Conservation (phyloP, 2,329 filamentous ascomycete genomes). For the Phialemonium atrogriseum region DNA sequence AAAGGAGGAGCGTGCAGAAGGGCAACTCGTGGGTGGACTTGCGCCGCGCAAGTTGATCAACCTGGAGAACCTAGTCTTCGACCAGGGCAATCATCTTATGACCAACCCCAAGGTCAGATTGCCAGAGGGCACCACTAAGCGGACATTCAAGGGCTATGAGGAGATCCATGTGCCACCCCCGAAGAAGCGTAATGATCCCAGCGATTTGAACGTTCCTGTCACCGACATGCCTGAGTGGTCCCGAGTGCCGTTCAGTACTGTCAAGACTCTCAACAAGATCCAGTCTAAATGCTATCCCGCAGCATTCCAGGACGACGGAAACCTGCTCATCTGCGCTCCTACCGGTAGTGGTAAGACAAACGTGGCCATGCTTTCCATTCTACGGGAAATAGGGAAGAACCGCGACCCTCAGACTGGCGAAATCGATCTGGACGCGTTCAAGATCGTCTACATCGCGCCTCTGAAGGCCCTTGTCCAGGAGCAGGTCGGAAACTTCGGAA, state of each 20-base stretch:
- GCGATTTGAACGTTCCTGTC: constrained; percentile 74
- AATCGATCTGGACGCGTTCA: constrained; percentile 92
- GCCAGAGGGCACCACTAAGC: constrained; percentile 89
- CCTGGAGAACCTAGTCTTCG: constrained; percentile 90
- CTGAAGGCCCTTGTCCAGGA: constrained; percentile 94
- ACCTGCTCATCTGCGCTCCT: constrained; percentile 95
- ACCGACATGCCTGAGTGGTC: constrained; percentile 91
- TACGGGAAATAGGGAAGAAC: constrained; percentile 95
- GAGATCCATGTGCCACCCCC: constrained; percentile 95
- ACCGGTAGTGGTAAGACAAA: constrained; percentile 98
- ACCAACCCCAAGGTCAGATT: constrained; percentile 95
- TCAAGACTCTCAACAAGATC: constrained; percentile 86
- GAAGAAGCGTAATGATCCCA: constrained; percentile 74
- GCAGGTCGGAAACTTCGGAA: constrained; percentile 95
- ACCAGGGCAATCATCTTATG: constrained; percentile 98
- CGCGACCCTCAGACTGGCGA: constrained; percentile 83
- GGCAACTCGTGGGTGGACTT: constrained; percentile 68
- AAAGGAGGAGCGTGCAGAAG: constrained; percentile 52
- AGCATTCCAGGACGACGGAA: constrained; percentile 89
- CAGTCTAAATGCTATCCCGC: constrained; percentile 89
- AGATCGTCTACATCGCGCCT: constrained; percentile 96
- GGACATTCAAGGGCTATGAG: constrained; percentile 95
- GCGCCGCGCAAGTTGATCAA: constrained; percentile 86
- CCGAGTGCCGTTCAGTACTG: constrained; percentile 72
- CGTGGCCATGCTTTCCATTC: constrained; percentile 92